Evolutionary conservation across 306 rosid species (phyloP), one percentile per base, ranked within the genome.

Genomic region (Hippophae rhamnoides): DNA sequence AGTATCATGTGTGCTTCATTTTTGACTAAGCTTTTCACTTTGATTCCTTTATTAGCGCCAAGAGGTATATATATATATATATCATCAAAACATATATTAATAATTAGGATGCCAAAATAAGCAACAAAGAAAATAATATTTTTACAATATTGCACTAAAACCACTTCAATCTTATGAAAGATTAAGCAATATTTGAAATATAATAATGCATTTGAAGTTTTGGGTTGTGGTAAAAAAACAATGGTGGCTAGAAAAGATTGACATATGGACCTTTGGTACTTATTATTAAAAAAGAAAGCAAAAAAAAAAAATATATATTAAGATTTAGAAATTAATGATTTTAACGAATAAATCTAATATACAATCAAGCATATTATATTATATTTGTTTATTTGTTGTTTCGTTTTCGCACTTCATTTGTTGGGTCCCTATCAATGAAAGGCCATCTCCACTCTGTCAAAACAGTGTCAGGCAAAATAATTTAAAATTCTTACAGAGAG

Each of bases 1-100:
- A 43, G 6, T 55, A 6, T 43, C 43, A 27, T 60, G 41, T 45
- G 13, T 5, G 31, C 13, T 8, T 54, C 8, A 7, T 5, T 13
- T 49, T 57, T 18, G 47, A 54, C 61, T 46, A 69, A n/a, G 43
- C 13, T 40, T n/a, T n/a, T 38, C n/a, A 58, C 12, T 10, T 52
- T 52, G 40, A 5, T 54, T 13, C 47, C 52, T 56, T 45, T 41
- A 66, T 56, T 1, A 13, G 2, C 14, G 6, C 6, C 53, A 49
- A 49, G 38, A 31, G 38, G 5, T 31, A 31, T 31, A 31, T 31
- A 31, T 31, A 1, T 5, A 0, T 31, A n/a, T n/a, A n/a, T n/a
- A n/a, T 31, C 0, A 31, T 31, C 0, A 31, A 31, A 31, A 31
- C 38, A 31, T 31, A 18, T 31, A 31, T 31, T 31, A 2, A 31